These are phyloP conservation scores for Asclepias syriaca DNA, from an alignment of 257 asterid genomes.

Conservation along the genomic window DNA sequence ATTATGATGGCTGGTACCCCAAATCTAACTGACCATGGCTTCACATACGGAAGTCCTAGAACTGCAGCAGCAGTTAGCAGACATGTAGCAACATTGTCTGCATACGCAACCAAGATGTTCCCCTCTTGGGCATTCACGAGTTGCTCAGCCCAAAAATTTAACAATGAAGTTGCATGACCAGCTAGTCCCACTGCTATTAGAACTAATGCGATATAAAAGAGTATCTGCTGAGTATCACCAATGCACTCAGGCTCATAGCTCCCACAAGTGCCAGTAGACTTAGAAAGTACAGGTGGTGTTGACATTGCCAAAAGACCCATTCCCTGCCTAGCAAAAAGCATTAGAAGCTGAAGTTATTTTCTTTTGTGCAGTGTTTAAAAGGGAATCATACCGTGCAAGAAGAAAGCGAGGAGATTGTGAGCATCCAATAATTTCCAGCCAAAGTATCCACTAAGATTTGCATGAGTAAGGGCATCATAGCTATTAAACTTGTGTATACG, in stretches of 20 bases:
- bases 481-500: constrained; percentile 6
- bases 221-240: constrained; percentile 19
- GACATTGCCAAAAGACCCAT: constrained; percentile 27
- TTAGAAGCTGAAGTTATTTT: not conserved
- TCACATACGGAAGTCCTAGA: constrained; percentile 24
- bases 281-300: constrained; percentile 28
- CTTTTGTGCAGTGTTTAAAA: not conserved
- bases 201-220: constrained; percentile 22
- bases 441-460: constrained; percentile 15
- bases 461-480: constrained; percentile 12
- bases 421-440: constrained; percentile 21
- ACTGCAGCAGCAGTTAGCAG: constrained; percentile 10
- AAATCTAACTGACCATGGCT: constrained; percentile 30
- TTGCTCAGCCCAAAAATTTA: constrained; percentile 15
- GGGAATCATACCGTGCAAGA: constrained; percentile 18
- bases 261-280: constrained; percentile 15
- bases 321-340: constrained; percentile 18
- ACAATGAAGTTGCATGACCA: constrained; percentile 19
- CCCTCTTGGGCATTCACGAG: constrained; percentile 1
- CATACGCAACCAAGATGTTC: not conserved
- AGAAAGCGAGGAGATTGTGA: constrained; percentile 18
- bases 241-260: constrained; percentile 25
- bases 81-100: constrained; percentile 10
- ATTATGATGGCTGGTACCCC: constrained; percentile 23
- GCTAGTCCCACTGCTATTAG: constrained; percentile 23